A percentile compares a stretch with the other conserved stretches of the same genome.
These are phyloP conservation scores for Saksenaea vasiformis DNA, from an alignment of 371 early-diverging fungal species.

Conservation along the genomic window DNA sequence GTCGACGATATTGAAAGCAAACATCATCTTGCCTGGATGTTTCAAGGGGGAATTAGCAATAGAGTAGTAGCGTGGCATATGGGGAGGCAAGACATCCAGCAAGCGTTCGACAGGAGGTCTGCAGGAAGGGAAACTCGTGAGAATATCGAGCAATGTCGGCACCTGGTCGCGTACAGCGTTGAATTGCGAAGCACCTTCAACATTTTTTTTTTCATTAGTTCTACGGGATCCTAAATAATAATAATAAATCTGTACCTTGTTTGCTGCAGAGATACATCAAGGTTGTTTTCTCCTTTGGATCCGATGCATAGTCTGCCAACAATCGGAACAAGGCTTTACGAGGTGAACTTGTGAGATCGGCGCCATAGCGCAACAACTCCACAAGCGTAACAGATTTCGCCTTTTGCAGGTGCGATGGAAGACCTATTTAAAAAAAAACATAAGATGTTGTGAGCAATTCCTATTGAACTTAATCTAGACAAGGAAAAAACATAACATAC, in stretches of 20 bases:
- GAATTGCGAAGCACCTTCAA: conserved; percentile 64
- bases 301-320: conserved; percentile 76
- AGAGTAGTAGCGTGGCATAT: conserved; percentile 89
- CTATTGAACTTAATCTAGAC: neutral
- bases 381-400: conserved; percentile 48
- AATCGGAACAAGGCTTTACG: conserved; percentile 81
- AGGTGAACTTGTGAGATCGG: conserved; percentile 76
- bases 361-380: conserved; percentile 66
- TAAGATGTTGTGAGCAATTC: neutral
- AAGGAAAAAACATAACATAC: conserved; percentile 15
- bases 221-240: too few species aligned
- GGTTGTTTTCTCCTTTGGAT: conserved; percentile 65
- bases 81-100: conserved; percentile 76
- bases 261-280: conserved; percentile 80
- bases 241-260: conserved; percentile 49
- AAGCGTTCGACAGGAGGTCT: conserved; percentile 63
- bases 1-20: conserved; percentile 89
- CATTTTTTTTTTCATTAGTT: too few species aligned
- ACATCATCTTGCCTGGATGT: conserved; percentile 51
- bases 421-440: conserved; percentile 28
- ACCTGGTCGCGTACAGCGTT: conserved; percentile 64
- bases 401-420: conserved; percentile 67
- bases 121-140: conserved; percentile 77
- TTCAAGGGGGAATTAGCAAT: conserved; percentile 69
- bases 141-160: conserved; percentile 77